These are phyloP conservation scores for Aspergillus sp. DNA, from an alignment of 2,329 filamentous ascomycete species.

Conservation along the genomic window DNA sequence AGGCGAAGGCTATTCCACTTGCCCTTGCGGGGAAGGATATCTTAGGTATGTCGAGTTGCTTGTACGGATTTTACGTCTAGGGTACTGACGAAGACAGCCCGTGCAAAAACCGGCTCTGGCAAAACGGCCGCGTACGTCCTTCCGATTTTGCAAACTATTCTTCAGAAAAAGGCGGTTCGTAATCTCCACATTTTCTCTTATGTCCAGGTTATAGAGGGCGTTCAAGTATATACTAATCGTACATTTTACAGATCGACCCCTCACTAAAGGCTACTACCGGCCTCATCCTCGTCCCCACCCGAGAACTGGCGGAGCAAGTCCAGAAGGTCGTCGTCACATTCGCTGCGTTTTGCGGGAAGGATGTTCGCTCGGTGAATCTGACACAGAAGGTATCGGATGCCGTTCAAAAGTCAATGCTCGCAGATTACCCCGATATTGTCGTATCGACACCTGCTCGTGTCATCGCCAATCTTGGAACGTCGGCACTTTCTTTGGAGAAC, in stretches of 20 bases:
- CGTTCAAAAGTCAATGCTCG: constrained; percentile 82
- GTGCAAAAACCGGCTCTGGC: constrained; percentile 91
- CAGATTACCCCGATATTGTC: constrained; percentile 83
- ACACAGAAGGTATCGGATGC: constrained; percentile 87
- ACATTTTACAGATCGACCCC: constrained; percentile 30
- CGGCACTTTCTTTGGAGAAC: constrained; percentile 67
- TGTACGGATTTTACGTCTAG: not conserved
- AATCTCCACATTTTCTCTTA: not conserved
- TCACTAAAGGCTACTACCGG: constrained; percentile 59
- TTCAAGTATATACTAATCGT: constrained; percentile 1
- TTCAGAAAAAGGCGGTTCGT: constrained; percentile 71
- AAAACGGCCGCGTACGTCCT: constrained; percentile 97
- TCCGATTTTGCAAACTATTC: constrained; percentile 79
- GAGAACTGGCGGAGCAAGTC: constrained; percentile 91
- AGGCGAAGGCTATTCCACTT: constrained; percentile 82
- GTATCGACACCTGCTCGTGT: constrained; percentile 88
- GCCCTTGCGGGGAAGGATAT: constrained; percentile 87
- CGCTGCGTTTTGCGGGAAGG: constrained; percentile 79
- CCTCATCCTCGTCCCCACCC: constrained; percentile 91
- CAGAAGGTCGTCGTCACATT: constrained; percentile 75
- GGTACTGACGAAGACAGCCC: constrained; percentile 53
- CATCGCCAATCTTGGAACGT: constrained; percentile 72
- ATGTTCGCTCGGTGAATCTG: constrained; percentile 78
- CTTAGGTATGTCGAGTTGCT: constrained; percentile 49
- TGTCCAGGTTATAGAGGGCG: not conserved